Evolutionary conservation across 2,329 filamentous ascomycete species (phyloP).

Genomic region (Aspergillus sp.): DNA sequence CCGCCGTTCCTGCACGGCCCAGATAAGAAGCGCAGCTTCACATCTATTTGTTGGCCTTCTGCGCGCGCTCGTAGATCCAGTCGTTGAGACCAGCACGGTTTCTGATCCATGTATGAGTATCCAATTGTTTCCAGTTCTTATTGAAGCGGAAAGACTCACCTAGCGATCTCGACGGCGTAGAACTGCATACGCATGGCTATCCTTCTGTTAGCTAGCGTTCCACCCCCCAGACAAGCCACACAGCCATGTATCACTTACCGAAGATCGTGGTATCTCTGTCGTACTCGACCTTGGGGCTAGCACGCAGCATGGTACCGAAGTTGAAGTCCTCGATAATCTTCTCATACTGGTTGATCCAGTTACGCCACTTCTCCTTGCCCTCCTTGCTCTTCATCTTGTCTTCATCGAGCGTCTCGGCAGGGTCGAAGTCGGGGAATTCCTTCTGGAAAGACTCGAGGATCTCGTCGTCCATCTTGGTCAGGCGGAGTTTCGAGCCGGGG

Average conservation of each 20-base stretch:
- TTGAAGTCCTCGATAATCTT: slow-evolving; percentile 97
- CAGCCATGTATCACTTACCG: slow-evolving; percentile 54
- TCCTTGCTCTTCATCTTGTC: slow-evolving; percentile 96
- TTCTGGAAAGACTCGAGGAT: slow-evolving; percentile 85
- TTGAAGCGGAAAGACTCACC: slow-evolving; percentile 49
- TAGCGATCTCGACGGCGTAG: slow-evolving; percentile 74
- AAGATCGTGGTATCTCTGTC: slow-evolving; percentile 89
- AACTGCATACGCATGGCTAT: slow-evolving; percentile 75
- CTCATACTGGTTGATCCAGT: slow-evolving; percentile 91
- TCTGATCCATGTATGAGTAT: slow-evolving; percentile 41
- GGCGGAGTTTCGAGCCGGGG: slow-evolving; percentile 80
- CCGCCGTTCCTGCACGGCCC: background rate
- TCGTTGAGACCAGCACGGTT: slow-evolving; percentile 91
- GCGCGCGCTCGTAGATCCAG: slow-evolving; percentile 87
- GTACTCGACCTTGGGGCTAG: slow-evolving; percentile 78
- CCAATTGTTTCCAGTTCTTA: background rate
- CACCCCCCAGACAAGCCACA: background rate
- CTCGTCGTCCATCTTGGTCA: slow-evolving; percentile 93
- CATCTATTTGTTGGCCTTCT: slow-evolving; percentile 32
- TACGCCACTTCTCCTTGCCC: slow-evolving; percentile 92
- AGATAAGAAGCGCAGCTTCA: background rate
- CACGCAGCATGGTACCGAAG: slow-evolving; percentile 91
- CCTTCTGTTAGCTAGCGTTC: slow-evolving; percentile 15
- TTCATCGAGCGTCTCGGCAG: slow-evolving; percentile 77
- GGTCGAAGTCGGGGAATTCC: slow-evolving; percentile 92